phyloP scores from a whole-genome alignment of 495 filamentous ascomycete genomes.

The Tuber magnatum region DNA sequence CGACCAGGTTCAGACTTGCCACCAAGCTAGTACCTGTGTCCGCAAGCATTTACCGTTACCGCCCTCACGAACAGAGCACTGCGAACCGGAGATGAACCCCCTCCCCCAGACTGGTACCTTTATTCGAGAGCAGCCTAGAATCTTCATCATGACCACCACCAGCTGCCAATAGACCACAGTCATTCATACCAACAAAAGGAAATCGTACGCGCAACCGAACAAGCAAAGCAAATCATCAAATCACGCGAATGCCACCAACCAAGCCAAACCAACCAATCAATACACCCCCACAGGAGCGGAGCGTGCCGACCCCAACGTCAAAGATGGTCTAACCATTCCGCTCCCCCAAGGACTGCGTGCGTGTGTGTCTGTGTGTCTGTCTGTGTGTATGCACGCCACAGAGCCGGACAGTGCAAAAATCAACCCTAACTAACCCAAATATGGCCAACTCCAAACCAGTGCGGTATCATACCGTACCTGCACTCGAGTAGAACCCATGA shows the following conservation, averaged over 20 bases:
- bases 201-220: not conserved
- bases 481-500: not conserved
- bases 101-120: not conserved
- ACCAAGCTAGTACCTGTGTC: no score
- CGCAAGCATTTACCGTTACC: no score
- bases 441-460: not conserved
- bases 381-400: not conserved
- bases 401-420: not conserved
- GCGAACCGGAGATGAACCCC: not conserved
- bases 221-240: not conserved
- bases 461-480: not conserved
- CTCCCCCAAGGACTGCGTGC: not conserved
- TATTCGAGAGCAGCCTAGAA: not conserved
- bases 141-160: not conserved
- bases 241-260: not conserved
- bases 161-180: not conserved
- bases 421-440: not conserved
- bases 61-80: not conserved
- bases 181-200: not conserved
- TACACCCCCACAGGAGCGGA: not conserved
- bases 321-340: constrained; percentile 1
- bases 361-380: no score
- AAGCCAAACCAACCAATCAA: not conserved
- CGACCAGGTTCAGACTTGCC: no score
- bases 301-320: not conserved